Percentiles rank a stretch among this genome's conserved stretches.
Conservation (phyloP, 2,329 filamentous ascomycete genomes). For the Diaporthe sp. region DNA sequence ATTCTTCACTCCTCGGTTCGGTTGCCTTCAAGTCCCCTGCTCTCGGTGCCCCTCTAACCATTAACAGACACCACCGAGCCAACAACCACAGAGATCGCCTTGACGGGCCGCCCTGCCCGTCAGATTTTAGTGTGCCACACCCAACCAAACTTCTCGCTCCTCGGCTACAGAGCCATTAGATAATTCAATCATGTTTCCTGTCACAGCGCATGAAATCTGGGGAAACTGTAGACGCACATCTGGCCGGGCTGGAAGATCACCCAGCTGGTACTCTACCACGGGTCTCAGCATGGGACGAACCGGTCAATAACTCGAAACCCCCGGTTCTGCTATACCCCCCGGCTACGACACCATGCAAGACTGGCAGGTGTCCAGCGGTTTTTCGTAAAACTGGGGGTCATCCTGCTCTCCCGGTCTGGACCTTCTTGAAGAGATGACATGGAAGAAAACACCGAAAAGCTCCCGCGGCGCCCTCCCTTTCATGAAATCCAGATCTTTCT, state of each 20-base stretch:
- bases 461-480: neutral
- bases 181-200: slow-evolving; percentile 14
- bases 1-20: neutral
- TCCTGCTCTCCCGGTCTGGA: neutral
- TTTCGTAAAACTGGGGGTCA: neutral
- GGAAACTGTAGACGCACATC: slow-evolving; percentile 8
- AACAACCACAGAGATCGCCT: slow-evolving; percentile 5
- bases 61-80: neutral
- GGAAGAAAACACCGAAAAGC: neutral
- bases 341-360: neutral
- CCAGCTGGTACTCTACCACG: neutral
- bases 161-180: slow-evolving; percentile 11
- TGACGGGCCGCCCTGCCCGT: slow-evolving; percentile 21
- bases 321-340: slow-evolving; percentile 5
- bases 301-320: slow-evolving; percentile 18
- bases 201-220: slow-evolving; percentile 26
- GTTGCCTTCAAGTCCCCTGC: neutral
- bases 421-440: neutral
- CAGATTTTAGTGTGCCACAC: slow-evolving; percentile 31
- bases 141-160: slow-evolving; percentile 4
- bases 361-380: neutral
- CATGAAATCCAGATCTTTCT: neutral
- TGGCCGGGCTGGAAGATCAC: slow-evolving; percentile 6
- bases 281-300: slow-evolving; percentile 24
- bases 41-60: neutral